Evolutionary conservation across 495 filamentous ascomycete species (phyloP).

Genomic region (Neurospora sp.): DNA sequence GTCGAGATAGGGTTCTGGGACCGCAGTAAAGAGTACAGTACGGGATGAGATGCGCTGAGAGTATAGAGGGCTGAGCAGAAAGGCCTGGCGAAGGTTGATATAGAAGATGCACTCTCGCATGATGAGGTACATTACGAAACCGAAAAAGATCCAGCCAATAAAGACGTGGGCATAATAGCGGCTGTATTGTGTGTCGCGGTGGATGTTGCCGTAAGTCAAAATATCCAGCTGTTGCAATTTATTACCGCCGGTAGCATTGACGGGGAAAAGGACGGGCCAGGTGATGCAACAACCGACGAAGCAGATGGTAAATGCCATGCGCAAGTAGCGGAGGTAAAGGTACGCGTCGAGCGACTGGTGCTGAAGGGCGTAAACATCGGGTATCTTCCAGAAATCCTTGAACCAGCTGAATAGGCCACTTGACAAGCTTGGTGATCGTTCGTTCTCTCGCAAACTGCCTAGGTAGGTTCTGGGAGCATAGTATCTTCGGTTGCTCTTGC

Average conservation of each 20-base stretch:
- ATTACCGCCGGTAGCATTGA: slow-evolving; percentile 74
- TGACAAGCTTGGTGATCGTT: slow-evolving; percentile 58
- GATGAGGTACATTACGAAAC: slow-evolving; percentile 80
- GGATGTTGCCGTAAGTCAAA: slow-evolving; percentile 67
- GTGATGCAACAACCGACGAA: slow-evolving; percentile 74
- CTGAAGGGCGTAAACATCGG: slow-evolving; percentile 75
- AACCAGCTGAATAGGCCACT: slow-evolving; percentile 70
- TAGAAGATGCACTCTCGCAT: slow-evolving; percentile 89
- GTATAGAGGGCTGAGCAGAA: slow-evolving; percentile 79
- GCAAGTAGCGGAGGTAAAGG: slow-evolving; percentile 77
- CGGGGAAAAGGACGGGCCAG: slow-evolving; percentile 76
- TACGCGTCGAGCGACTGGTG: slow-evolving; percentile 87
- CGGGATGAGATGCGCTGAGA: slow-evolving; percentile 84
- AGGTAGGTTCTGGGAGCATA: slow-evolving; percentile 89
- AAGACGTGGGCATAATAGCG: slow-evolving; percentile 72
- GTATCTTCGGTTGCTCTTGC: slow-evolving; percentile 58
- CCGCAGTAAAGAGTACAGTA: slow-evolving; percentile 85
- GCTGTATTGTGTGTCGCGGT: slow-evolving; percentile 34
- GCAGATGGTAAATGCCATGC: slow-evolving; percentile 59
- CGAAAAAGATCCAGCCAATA: slow-evolving; percentile 66
- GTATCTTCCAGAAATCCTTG: slow-evolving; percentile 61
- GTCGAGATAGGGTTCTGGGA: slow-evolving; percentile 65
- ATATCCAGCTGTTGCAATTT: slow-evolving; percentile 60
- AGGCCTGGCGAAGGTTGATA: slow-evolving; percentile 93
- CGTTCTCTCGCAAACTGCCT: slow-evolving; percentile 56